These are phyloP conservation scores for Fusarium sambucinum DNA, from an alignment of 2,329 filamentous ascomycete species.

Conservation along the genomic window DNA sequence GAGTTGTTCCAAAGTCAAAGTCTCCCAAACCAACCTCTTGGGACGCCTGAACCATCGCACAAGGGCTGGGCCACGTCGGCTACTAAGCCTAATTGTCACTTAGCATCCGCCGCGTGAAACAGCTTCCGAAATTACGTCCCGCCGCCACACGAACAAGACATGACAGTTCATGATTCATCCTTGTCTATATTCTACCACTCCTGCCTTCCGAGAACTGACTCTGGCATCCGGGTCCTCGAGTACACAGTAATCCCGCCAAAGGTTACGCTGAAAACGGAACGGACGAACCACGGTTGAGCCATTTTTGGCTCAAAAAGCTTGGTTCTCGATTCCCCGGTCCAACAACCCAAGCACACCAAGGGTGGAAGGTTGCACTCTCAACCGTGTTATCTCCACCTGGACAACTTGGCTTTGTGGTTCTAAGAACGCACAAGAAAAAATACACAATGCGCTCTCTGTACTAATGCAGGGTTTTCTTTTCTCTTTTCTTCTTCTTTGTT, in stretches of 20 bases:
- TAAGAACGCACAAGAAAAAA: not conserved
- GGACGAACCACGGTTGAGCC: slow-evolving; percentile 23
- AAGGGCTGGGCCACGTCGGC: slow-evolving; percentile 48
- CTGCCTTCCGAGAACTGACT: slow-evolving; percentile 14
- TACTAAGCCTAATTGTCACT: slow-evolving; percentile 39
- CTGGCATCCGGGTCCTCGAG: slow-evolving; percentile 25
- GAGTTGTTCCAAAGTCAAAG: slow-evolving; percentile 10
- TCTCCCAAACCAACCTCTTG: slow-evolving; percentile 32
- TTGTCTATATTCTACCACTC: slow-evolving; percentile 28
- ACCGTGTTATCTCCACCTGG: slow-evolving; percentile 10
- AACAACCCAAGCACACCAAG: slow-evolving; percentile 1
- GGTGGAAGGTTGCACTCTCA: slow-evolving; percentile 23
- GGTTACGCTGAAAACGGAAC: slow-evolving; percentile 21
- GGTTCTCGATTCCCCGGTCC: slow-evolving; percentile 17
- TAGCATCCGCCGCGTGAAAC: slow-evolving; percentile 47
- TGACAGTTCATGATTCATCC: slow-evolving; percentile 11
- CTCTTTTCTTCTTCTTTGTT: slow-evolving; percentile 13
- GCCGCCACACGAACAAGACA: slow-evolving; percentile 44
- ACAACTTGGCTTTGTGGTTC: slow-evolving; percentile 17
- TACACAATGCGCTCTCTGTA: slow-evolving; percentile 10
- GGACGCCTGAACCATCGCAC: slow-evolving; percentile 22
- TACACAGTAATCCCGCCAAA: not conserved
- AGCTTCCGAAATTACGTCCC: slow-evolving; percentile 54
- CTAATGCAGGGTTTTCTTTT: not conserved
- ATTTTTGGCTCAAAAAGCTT: slow-evolving; percentile 39